phyloP scores from a whole-genome alignment of 345 rosid species.

The Citrus cavaleriei region DNA sequence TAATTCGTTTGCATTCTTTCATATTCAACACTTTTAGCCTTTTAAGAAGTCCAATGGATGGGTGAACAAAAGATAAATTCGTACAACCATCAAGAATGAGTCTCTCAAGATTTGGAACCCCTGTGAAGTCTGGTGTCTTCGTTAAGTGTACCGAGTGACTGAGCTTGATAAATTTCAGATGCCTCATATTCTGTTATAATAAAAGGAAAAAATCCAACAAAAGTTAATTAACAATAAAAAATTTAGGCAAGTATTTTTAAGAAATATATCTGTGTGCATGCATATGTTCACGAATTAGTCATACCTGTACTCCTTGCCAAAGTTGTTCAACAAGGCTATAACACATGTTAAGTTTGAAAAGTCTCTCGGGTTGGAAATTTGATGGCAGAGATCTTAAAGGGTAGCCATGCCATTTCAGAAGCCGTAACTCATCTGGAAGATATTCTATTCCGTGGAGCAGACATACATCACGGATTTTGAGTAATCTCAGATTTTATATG shows the following conservation, averaged over 20 bases:
- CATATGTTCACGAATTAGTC: background rate
- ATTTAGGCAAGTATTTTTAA: background rate
- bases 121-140: background rate
- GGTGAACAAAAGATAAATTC: background rate
- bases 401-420: background rate
- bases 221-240: background rate
- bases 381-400: background rate
- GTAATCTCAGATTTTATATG: background rate
- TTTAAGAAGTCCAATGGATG: background rate
- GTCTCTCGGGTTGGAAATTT: background rate
- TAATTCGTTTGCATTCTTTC: background rate
- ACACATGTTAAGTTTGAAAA: background rate
- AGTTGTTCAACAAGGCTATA: background rate
- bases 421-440: background rate
- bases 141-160: background rate
- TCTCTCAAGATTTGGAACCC: background rate
- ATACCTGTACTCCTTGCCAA: background rate
- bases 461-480: background rate
- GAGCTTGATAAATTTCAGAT: background rate
- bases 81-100: background rate
- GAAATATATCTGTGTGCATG: background rate
- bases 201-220: background rate
- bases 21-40: background rate
- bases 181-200: background rate
- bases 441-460: background rate